These are phyloP conservation scores for Apiotrichum sp. DNA, from an alignment of 1,284 basidiomycete genomes.

Conservation along the genomic window DNA sequence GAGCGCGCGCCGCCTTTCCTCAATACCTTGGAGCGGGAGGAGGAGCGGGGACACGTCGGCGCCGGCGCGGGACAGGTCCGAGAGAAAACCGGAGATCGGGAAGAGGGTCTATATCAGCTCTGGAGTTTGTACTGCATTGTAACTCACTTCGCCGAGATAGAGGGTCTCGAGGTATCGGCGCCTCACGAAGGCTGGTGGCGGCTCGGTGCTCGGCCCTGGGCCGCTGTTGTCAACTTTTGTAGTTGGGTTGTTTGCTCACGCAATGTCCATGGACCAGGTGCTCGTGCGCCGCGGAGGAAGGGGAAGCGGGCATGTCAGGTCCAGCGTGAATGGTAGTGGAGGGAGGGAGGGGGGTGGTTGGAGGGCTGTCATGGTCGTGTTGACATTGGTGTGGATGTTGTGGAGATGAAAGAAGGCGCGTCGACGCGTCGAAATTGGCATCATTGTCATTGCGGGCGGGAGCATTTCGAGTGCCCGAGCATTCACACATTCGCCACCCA, in stretches of 20 bases:
- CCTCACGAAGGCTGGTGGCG: conserved; percentile 11
- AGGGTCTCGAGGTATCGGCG: conserved; percentile 38
- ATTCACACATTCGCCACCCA: no score
- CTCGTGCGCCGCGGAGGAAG: conserved; percentile 17
- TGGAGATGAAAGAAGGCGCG: no score
- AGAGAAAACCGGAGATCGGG: conserved; percentile 25
- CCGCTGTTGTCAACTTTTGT: conserved; percentile 17
- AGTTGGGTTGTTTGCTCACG: not conserved
- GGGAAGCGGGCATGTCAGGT: conserved; percentile 28
- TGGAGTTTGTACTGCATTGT: not conserved
- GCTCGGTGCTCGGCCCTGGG: conserved; percentile 17
- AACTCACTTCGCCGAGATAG: conserved; percentile 31
- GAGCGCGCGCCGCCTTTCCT: conserved; percentile 22
- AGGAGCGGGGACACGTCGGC: not conserved
- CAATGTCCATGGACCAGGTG: conserved; percentile 20
- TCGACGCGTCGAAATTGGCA: no score
- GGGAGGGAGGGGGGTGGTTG: no score
- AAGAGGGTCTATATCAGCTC: conserved; percentile 19
- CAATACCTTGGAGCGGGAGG: conserved; percentile 13
- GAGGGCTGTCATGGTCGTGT: no score
- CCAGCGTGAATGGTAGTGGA: conserved; percentile 25
- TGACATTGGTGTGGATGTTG: no score
- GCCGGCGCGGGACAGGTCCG: conserved; percentile 20
- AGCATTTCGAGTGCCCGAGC: no score
- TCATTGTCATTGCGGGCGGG: no score